Conservation (phyloP, 1,284 basidiomycete genomes). For the Leccinum fuscescens region DNA sequence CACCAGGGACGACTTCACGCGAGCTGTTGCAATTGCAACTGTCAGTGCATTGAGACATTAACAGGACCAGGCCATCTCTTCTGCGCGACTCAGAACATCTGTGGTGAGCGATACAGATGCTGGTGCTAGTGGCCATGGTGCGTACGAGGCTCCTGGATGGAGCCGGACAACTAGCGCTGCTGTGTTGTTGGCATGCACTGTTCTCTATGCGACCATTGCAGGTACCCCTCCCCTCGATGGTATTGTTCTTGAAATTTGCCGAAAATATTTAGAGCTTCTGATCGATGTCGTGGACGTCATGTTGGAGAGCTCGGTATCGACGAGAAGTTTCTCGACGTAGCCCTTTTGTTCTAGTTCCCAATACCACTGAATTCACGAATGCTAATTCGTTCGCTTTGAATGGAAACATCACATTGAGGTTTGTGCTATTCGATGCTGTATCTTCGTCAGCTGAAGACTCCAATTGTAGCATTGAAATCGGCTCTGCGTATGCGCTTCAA, state of each 20-base stretch:
- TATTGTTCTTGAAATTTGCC: background rate
- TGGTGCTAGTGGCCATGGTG: slow-evolving; percentile 64
- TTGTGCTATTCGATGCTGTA: slow-evolving; percentile 22
- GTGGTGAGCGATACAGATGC: slow-evolving; percentile 36
- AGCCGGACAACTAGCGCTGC: slow-evolving; percentile 83
- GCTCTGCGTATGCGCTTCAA: slow-evolving; percentile 97
- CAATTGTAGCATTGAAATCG: slow-evolving; percentile 90
- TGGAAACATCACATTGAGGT: slow-evolving; percentile 96
- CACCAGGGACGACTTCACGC: slow-evolving; percentile 84
- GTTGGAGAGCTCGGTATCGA: slow-evolving; percentile 92
- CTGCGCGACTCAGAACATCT: slow-evolving; percentile 40
- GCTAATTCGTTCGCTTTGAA: slow-evolving; percentile 98
- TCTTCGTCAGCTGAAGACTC: slow-evolving; percentile 3
- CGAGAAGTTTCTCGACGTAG: slow-evolving; percentile 97
- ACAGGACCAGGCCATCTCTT: slow-evolving; percentile 53
- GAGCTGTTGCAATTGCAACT: slow-evolving; percentile 84
- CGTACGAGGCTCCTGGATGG: slow-evolving; percentile 97
- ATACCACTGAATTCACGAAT: slow-evolving; percentile 99
- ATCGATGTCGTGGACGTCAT: slow-evolving; percentile 97
- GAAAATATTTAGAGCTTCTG: slow-evolving; percentile 67
- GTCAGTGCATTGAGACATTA: slow-evolving; percentile 78
- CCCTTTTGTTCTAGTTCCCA: slow-evolving; percentile 95
- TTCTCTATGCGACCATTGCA: slow-evolving; percentile 93
- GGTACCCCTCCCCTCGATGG: slow-evolving; percentile 49
- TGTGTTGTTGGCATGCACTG: slow-evolving; percentile 86